phyloP scores from a whole-genome alignment of 148 eudicot genomes.

The Rhododendron henanense region DNA sequence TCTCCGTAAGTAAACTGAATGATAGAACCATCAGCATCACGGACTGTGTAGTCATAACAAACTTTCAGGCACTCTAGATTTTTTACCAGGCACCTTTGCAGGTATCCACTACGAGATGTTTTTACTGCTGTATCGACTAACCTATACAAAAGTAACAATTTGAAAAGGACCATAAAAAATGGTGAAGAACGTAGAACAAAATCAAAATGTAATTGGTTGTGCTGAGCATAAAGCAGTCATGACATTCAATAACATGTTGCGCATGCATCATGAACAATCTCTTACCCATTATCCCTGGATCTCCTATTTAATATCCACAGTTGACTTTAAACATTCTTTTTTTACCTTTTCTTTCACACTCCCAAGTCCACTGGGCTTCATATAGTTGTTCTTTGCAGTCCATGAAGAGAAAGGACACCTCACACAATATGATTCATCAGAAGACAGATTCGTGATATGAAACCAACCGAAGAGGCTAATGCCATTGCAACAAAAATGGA shows the following conservation, averaged over 20 bases:
- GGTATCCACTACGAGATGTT: constrained; percentile 99
- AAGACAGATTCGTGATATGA: background rate
- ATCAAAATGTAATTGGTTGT: background rate
- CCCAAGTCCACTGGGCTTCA: background rate
- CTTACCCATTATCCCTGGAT: background rate
- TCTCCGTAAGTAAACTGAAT: constrained; percentile 92
- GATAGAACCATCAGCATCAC: constrained; percentile 94
- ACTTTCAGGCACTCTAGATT: constrained; percentile 88
- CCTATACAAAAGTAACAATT: constrained; percentile 27
- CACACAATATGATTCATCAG: background rate
- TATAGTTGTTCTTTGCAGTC: background rate
- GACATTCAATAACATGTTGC: background rate
- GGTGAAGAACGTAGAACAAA: background rate
- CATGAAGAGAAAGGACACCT: background rate
- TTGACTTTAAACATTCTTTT: background rate
- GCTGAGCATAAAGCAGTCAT: background rate
- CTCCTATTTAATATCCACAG: background rate
- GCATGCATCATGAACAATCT: background rate
- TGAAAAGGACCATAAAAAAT: constrained; percentile 4
- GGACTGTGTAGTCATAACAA: constrained; percentile 87
- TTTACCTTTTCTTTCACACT: background rate
- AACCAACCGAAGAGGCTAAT: background rate
- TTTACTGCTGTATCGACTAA: constrained; percentile 97
- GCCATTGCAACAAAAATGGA: background rate
- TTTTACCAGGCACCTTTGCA: constrained; percentile 88